A percentile compares a stretch with the other conserved stretches of the same genome.
Conservation (phyloP, 129 eudicot genomes). For the Oenanthe sinensis region DNA sequence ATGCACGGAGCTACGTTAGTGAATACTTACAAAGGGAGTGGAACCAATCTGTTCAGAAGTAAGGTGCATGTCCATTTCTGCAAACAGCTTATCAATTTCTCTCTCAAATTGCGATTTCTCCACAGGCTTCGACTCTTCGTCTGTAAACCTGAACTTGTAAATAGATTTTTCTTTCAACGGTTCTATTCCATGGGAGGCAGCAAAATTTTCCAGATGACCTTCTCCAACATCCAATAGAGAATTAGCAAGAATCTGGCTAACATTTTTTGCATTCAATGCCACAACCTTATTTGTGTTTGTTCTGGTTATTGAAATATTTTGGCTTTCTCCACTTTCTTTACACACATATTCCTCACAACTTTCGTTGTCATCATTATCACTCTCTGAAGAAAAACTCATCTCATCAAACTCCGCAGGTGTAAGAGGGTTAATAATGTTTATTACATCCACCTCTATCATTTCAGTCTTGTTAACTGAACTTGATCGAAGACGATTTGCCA, state of each 20-base stretch:
- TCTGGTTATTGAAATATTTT: not conserved
- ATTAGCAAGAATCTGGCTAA: slow-evolving; percentile 2
- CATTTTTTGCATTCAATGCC: slow-evolving; percentile 1
- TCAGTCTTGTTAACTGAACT: not conserved
- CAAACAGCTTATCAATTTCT: not conserved
- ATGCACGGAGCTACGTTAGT: not conserved
- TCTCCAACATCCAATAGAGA: not conserved
- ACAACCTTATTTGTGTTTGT: not conserved
- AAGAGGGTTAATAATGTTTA: not conserved
- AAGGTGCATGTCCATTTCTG: slow-evolving; percentile 5
- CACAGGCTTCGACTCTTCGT: not conserved
- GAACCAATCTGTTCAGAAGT: slow-evolving; percentile 7
- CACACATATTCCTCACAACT: not conserved
- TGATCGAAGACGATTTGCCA: not conserved
- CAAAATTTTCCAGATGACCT: not conserved
- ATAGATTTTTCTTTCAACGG: not conserved
- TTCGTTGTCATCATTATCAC: not conserved
- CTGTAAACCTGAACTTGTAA: not conserved
- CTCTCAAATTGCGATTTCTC: not conserved
- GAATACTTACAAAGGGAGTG: not conserved
- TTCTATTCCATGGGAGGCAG: slow-evolving; percentile 2
- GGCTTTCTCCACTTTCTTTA: not conserved
- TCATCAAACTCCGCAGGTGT: not conserved
- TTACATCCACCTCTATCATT: not conserved
- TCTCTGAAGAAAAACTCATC: not conserved